Evolutionary conservation across 352 stramenopile genomes (phyloP), one percentile per base, ranked within the genome.

Genomic region (Globisporangium paddicum): DNA sequence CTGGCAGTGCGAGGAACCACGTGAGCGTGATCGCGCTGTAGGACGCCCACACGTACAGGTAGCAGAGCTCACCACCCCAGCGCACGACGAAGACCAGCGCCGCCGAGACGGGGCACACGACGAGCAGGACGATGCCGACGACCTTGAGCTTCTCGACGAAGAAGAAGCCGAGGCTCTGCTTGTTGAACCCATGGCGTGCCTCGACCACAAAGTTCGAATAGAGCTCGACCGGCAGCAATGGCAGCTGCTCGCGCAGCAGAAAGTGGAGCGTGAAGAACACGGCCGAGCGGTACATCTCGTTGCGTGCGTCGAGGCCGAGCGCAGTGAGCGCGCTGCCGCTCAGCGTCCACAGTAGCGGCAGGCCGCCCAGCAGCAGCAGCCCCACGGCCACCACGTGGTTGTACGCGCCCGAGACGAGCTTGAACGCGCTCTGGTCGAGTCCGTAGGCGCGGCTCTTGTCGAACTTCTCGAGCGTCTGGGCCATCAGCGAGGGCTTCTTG

Each of bases 191-290:
- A 64, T 99, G 96, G 38, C 94, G 88, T 41, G 81, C 85, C 68
- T 99, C 96, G 53, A 99, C 85, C 41, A 97, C 81, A 72, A 99
- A 99, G 2, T 89, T 98, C 49, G 83, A 96, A 75, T 97, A 98
- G 14, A 93, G 67, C 21, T 62, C 67, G 53, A 94, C 87, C 34
- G 86, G 86, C 18, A 95, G 62, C 1, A 60, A 53, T 14, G 81
- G 41, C 2, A 90, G 2, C 26, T 73, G 80, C 25, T 93, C 80
- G 19, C 73, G 67, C 14, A 51, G 25, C 10, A 90, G 23, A 14
- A 64, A 79, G 47, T 79, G 82, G 34, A 95, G 70, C 46, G 66
- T 76, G 47, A 90, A 60, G 45, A 95, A 66, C 70, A 87, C 77
- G 19, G 73, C 75, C 75, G 71, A 96, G 67, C 46, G 68, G 78